Conservation (phyloP, 345 rosid species). For the Sapria himalayana region DNA sequence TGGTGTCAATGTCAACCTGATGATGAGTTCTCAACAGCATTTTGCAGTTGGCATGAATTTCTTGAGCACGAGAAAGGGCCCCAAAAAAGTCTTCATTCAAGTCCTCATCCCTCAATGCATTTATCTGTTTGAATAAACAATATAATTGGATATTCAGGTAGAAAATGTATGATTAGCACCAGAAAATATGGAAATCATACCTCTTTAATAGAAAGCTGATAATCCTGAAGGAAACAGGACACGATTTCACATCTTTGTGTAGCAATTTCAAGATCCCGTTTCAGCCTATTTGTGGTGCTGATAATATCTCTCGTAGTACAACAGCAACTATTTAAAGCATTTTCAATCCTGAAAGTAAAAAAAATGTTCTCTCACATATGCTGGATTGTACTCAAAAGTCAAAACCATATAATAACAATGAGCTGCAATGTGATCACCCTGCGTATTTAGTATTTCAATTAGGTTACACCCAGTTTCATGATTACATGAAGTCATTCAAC, state of each 20-base stretch:
- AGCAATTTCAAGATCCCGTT: conserved; percentile 74
- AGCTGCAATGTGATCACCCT: no score
- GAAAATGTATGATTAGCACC: no score
- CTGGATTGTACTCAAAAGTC: no score
- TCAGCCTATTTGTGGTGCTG: conserved; percentile 78
- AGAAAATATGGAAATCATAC: no score
- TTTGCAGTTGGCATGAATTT: conserved; percentile 91
- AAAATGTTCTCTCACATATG: no score
- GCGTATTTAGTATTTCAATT: no score
- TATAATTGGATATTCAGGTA: neutral
- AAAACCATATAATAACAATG: no score
- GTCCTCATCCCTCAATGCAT: conserved; percentile 75
- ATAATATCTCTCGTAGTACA: conserved; percentile 78
- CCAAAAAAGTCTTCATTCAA: conserved; percentile 63
- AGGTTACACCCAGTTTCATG: no score
- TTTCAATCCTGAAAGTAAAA: conserved; percentile 34
- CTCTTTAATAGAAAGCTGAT: conserved; percentile 84
- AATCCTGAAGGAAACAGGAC: conserved; percentile 83
- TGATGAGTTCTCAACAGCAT: conserved; percentile 85
- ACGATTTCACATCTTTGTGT: conserved; percentile 89
- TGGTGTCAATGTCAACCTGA: no score
- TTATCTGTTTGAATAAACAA: conserved; percentile 27
- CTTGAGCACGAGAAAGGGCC: conserved; percentile 91
- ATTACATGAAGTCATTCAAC: no score
- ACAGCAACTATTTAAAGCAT: conserved; percentile 65